A percentile compares a stretch with the other conserved stretches of the same genome.
These are phyloP conservation scores for Pseudogymnoascus sp. DNA, from an alignment of 2,329 filamentous ascomycete species.

Conservation along the genomic window DNA sequence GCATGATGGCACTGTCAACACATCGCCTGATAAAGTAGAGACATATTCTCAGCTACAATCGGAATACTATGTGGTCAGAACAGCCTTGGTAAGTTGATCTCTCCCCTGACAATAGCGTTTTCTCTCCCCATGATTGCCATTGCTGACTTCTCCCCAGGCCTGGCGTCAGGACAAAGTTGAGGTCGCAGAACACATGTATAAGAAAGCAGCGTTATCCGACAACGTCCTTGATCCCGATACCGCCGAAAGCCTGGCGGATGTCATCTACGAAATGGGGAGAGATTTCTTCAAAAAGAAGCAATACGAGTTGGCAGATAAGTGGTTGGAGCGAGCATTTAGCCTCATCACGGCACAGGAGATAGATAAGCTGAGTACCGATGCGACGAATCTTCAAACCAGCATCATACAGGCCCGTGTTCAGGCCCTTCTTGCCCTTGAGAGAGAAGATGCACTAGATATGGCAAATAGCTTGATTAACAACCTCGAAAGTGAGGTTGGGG, in stretches of 20 bases:
- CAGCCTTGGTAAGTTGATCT: conserved; percentile 46
- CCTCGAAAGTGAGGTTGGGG: conserved; percentile 52
- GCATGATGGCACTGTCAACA: conserved; percentile 26
- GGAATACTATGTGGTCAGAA: conserved; percentile 29
- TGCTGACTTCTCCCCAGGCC: conserved; percentile 41
- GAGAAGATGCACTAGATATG: conserved; percentile 38
- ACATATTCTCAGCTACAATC: conserved; percentile 25
- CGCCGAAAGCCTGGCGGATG: conserved; percentile 57
- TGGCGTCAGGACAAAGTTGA: conserved; percentile 69
- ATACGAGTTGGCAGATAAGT: conserved; percentile 52
- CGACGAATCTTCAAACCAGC: conserved; percentile 56
- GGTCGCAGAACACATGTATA: conserved; percentile 71
- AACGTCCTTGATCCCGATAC: conserved; percentile 39
- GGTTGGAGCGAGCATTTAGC: conserved; percentile 64
- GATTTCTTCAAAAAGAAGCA: conserved; percentile 46
- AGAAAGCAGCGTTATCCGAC: conserved; percentile 43
- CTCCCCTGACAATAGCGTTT: not conserved
- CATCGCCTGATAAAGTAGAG: conserved; percentile 20
- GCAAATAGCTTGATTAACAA: conserved; percentile 51
- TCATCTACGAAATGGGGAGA: conserved; percentile 66
- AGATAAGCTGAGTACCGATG: conserved; percentile 50
- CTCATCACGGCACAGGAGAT: conserved; percentile 49
- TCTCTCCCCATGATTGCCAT: not conserved
- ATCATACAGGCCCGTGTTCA: conserved; percentile 59
- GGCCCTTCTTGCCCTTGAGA: conserved; percentile 43